These are phyloP conservation scores for Trichoderma oligosporum DNA, from an alignment of 2,329 filamentous ascomycete genomes.

Conservation along the genomic window DNA sequence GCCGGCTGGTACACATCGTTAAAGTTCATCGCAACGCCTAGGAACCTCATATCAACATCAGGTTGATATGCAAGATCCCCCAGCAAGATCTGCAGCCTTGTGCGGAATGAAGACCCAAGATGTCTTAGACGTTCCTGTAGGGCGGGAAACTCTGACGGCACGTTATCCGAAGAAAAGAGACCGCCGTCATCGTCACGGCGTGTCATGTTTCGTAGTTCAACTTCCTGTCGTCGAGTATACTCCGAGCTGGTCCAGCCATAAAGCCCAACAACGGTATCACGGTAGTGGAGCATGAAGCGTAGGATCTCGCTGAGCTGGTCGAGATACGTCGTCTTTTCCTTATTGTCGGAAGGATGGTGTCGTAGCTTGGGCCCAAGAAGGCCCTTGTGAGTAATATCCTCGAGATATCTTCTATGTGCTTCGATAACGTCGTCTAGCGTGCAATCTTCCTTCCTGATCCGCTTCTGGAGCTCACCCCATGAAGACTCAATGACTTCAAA, in stretches of 20 bases:
- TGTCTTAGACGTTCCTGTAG: conserved; percentile 69
- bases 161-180: conserved; percentile 47
- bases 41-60: conserved; percentile 90
- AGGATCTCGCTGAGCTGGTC: conserved; percentile 88
- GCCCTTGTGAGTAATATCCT: conserved; percentile 92
- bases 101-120: conserved; percentile 72
- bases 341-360: conserved; percentile 48
- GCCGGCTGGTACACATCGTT: conserved; percentile 91
- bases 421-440: conserved; percentile 93
- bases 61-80: conserved; percentile 91
- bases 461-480: conserved; percentile 84
- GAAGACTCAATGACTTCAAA: conserved; percentile 98
- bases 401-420: conserved; percentile 86
- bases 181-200: conserved; percentile 28
- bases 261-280: conserved; percentile 86
- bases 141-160: conserved; percentile 64
- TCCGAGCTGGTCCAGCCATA: conserved; percentile 95
- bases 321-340: conserved; percentile 75
- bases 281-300: conserved; percentile 89
- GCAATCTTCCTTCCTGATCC: conserved; percentile 77
- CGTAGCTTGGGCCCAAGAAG: conserved; percentile 69
- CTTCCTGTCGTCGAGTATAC: conserved; percentile 86
- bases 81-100: conserved; percentile 73
- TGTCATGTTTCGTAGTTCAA: conserved; percentile 69
- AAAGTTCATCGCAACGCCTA: conserved; percentile 98